A percentile compares a stretch with the other conserved stretches of the same genome.
Evolutionary conservation across 2,329 filamentous ascomycete species (phyloP).

Genomic region (Lecanicillium sp.): DNA sequence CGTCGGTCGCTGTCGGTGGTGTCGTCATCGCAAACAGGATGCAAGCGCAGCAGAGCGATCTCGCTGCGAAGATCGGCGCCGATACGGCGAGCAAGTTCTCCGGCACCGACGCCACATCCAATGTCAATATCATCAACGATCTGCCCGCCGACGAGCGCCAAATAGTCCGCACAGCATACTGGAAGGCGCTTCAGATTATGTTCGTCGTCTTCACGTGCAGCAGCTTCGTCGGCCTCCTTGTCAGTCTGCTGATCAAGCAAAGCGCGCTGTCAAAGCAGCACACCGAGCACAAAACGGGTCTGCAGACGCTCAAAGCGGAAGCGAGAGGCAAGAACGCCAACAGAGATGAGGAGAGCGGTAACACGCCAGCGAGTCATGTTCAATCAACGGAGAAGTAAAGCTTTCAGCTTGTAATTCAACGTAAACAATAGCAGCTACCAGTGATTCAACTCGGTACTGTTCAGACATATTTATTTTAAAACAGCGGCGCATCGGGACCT

Average conservation of each 20-base stretch:
- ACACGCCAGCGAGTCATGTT: not conserved
- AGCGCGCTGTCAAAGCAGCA: conserved; percentile 49
- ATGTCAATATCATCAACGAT: conserved; percentile 49
- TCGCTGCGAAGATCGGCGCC: conserved; percentile 44
- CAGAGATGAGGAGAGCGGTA: conserved; percentile 6
- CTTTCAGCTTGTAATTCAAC: not conserved
- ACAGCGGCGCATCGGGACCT: not conserved
- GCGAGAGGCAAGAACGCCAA: conserved; percentile 4
- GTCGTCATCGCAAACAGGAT: conserved; percentile 75
- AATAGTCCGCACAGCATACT: conserved; percentile 41
- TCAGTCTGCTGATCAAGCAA: conserved; percentile 43
- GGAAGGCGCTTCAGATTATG: conserved; percentile 47
- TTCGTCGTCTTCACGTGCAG: conserved; percentile 51
- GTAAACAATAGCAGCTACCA: not conserved
- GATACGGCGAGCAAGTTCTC: conserved; percentile 46
- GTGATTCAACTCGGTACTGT: not conserved
- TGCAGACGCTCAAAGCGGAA: conserved; percentile 35
- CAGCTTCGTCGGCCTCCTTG: conserved; percentile 39
- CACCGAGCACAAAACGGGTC: conserved; percentile 52
- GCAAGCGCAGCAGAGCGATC: conserved; percentile 44
- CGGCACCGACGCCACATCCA: conserved; percentile 55
- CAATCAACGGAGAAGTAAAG: not conserved
- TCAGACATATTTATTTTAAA: conserved; percentile 1
- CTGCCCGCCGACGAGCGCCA: conserved; percentile 41
- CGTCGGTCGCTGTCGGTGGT: conserved; percentile 67